A percentile compares a stretch with the other conserved stretches of the same genome.
Evolutionary conservation across 805 yeast genomes (phyloP).

Genomic region (Saccharomycodes ludwigii): DNA sequence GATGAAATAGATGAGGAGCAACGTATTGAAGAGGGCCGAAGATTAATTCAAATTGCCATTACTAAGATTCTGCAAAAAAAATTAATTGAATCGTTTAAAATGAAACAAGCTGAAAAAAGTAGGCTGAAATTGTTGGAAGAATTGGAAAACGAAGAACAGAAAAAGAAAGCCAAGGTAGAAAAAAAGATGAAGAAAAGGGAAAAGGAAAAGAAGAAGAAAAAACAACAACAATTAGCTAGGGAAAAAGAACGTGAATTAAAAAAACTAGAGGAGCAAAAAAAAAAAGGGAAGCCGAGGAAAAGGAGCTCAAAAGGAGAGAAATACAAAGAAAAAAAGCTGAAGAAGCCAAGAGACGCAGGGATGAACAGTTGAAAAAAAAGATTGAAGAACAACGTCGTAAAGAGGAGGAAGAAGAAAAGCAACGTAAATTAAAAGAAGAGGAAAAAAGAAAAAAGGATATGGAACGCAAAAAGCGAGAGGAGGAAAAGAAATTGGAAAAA

Average conservation of each 20-base stretch:
- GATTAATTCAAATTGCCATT: constrained; percentile 67
- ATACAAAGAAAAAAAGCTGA: constrained; percentile 18
- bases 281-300: constrained; percentile 26
- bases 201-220: constrained; percentile 59
- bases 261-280: constrained; percentile 30
- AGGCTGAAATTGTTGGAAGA: constrained; percentile 51
- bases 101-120: constrained; percentile 67
- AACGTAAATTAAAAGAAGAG: constrained; percentile 27
- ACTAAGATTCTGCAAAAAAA: constrained; percentile 66
- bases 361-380: constrained; percentile 17
- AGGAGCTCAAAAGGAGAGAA: constrained; percentile 24
- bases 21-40: constrained; percentile 66
- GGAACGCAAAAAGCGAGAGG: constrained; percentile 29
- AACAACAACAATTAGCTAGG: constrained; percentile 45
- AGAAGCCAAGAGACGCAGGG: constrained; percentile 17
- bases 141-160: constrained; percentile 55
- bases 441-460: constrained; percentile 26
- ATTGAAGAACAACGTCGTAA: constrained; percentile 28
- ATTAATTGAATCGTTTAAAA: constrained; percentile 64
- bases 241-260: constrained; percentile 50
- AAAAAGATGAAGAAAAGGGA: constrained; percentile 55
- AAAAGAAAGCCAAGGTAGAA: constrained; percentile 52
- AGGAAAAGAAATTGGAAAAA: constrained; percentile 27
- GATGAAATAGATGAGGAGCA: constrained; percentile 41
- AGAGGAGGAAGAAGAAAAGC: constrained; percentile 28